Evolutionary conservation across 2,329 filamentous ascomycete species (phyloP).

Genomic region (Cladorrhinum sp.): DNA sequence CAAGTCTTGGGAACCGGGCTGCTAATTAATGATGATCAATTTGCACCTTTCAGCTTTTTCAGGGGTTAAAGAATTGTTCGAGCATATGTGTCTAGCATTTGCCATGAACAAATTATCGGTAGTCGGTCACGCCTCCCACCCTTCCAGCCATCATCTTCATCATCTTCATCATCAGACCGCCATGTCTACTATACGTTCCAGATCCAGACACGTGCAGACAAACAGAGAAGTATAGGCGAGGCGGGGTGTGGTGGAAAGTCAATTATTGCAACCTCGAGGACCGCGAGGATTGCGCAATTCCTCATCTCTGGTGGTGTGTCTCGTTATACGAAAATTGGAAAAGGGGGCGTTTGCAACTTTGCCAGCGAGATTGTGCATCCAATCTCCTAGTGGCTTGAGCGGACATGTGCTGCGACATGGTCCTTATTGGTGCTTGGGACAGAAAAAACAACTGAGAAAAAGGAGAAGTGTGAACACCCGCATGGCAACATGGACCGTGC

Average conservation of each 20-base stretch:
- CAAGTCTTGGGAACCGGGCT: too few species aligned
- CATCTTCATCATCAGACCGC: not conserved
- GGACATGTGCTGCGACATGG: not conserved
- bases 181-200: not conserved
- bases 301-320: not conserved
- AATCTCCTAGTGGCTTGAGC: not conserved
- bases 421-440: not conserved
- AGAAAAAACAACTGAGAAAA: not conserved
- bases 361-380: not conserved
- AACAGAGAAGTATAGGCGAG: not conserved
- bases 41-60: not conserved
- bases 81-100: too few species aligned
- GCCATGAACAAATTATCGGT: too few species aligned
- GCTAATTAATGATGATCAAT: not conserved
- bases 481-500: not conserved
- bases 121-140: too few species aligned
- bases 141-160: too few species aligned
- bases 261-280: too few species aligned
- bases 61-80: too few species aligned
- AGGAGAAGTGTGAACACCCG: not conserved
- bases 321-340: not conserved
- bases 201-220: not conserved
- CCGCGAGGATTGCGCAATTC: too few species aligned
- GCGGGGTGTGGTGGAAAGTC: too few species aligned
- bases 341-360: not conserved